Evolutionary conservation across 2,329 filamentous ascomycete species (phyloP).

Genomic region (Verticillium tricorpus): DNA sequence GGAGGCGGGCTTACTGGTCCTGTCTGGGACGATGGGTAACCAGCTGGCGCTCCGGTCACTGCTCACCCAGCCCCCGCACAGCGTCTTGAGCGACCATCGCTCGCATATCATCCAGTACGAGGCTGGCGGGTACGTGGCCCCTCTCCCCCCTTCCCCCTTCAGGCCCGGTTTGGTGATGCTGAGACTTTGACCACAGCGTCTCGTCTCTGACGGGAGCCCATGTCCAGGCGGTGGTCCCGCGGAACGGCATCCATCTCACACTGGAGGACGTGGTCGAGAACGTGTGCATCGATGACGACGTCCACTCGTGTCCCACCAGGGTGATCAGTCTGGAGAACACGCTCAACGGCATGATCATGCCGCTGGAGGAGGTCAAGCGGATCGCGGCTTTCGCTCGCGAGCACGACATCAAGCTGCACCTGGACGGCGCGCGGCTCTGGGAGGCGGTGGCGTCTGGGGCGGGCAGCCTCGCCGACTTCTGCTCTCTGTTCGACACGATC

Average conservation of each 20-base stretch:
- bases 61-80: constrained; percentile 73
- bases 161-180: constrained; percentile 25
- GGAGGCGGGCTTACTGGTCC: constrained; percentile 72
- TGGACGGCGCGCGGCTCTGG: constrained; percentile 79
- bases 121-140: constrained; percentile 48
- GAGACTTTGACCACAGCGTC: constrained; percentile 36
- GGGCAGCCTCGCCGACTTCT: constrained; percentile 62
- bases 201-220: constrained; percentile 68
- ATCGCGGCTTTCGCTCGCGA: constrained; percentile 67
- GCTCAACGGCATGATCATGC: constrained; percentile 73
- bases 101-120: constrained; percentile 71
- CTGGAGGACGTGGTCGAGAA: constrained; percentile 69
- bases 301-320: constrained; percentile 75
- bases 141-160: neutral
- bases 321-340: constrained; percentile 87
- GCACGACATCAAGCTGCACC: constrained; percentile 64
- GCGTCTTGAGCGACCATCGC: constrained; percentile 72
- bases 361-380: constrained; percentile 62
- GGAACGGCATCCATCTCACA: constrained; percentile 69
- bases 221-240: constrained; percentile 60
- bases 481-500: constrained; percentile 66
- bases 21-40: constrained; percentile 94
- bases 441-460: constrained; percentile 71
- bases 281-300: constrained; percentile 61
- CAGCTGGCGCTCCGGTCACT: constrained; percentile 78